Evolutionary conservation across 140 eudicot species (phyloP), one percentile per base, ranked within the genome.

Genomic region (Oenanthe javanica): DNA sequence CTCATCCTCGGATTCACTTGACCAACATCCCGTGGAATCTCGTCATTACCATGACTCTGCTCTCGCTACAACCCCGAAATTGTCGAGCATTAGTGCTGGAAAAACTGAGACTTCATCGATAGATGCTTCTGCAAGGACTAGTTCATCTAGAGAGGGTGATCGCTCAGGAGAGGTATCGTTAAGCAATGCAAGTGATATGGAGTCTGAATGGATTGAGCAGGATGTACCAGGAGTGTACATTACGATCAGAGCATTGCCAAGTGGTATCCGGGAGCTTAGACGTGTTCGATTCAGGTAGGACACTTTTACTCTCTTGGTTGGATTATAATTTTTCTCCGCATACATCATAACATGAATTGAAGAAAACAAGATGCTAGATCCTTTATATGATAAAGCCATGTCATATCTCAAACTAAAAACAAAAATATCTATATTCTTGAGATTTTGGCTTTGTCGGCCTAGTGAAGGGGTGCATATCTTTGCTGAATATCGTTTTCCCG

Each of bases 31-130:
- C 19, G 81, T 81, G 71, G 86, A 86, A 43, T 76, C 91, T 48
- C 80, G 77, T n/a, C 76, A 78, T 19, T 59, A 83, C 83, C 76
- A 77, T 31, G 92, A 90, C 52, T 79, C 94, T 66, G 92, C 87
- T 57, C 88, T 83, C 19, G 85, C 90, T 75, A 91, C 98, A 50
- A 92, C 98, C 63, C 98, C 97, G 27, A 91, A 92, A 75, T 88
- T 94, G 48, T 94, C 98, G 0, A 94, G 92, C 83, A 90, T 92
- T 79, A 94, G 98, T 88, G 96, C 91, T n/a, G 84, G 91, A 31
- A 94, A 90, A 84, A 94, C 98, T 3, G 98, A 94, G 84, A 85
- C 95, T 38, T 91, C 98, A 50, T 94, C 97, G 59, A 45, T 90
- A 64, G 95, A 90, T 84, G 90, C 94, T 59, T 89, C 97, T 42